Evolutionary conservation across 2,329 filamentous ascomycete species (phyloP), one percentile per base, ranked within the genome.

Genomic region (Triangularia setosa): DNA sequence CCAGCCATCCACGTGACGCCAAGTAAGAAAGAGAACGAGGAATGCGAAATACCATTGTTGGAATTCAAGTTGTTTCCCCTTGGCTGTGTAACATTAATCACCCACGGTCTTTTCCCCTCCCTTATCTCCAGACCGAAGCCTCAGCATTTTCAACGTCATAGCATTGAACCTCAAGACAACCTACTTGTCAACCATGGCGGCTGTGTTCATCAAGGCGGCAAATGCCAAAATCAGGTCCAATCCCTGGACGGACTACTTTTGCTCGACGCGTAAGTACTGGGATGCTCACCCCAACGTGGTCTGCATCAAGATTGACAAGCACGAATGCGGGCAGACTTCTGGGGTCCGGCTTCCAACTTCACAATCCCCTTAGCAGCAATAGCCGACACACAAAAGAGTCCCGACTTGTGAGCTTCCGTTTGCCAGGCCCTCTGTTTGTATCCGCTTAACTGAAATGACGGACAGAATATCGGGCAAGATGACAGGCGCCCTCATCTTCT

Each of bases 201-300:
- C 90, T 72, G 88, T 90, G 74, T 80, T 88, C 69, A 81, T 93
- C 76, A 92, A 92, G 84, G 89, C 89, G 71, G 78, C 90, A 74
- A 94, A 94, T 78, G 88, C 91, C 75, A 92, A 92, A 82, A 93
- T 94, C 79, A 87, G 91, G 79, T 88, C 90, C 67, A 91, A 93
- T 79, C 89, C 90, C 77, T 85, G 89, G 74, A 74, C 87, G 75
- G 89, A 88, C 80, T 94, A 94, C 79, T 76, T 94, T 78, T 94
- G 90, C 83, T 93, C 91, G 70, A 94, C 91, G 73, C 91, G 91
- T 94, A 89, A 75, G 90, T 55, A n/a, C n/a, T n/a, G n/a, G n/a
- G n/a, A n/a, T 12, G 1, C 11, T 12, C 7, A 12, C 6, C 30
- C 11, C 11, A 33, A 33, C 7, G 25, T 24, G 25, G 5, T 30